Percentiles rank a stretch among this genome's conserved stretches.
Evolutionary conservation across 768 basidiomycete genomes (phyloP).

Genomic region (Boletus pseudo-olivaceus): DNA sequence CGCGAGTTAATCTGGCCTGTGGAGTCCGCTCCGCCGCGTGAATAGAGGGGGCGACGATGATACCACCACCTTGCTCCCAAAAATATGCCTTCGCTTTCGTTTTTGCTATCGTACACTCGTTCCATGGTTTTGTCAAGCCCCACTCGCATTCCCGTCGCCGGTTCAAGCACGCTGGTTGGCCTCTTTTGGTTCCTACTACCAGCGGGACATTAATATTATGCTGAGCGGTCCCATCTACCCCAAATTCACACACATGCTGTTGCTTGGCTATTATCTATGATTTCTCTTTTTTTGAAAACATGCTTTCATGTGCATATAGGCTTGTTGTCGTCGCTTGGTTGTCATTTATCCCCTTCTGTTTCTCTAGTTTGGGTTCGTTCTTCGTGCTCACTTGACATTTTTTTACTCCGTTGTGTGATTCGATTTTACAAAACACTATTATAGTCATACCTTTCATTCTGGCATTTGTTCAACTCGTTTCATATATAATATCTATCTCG

Average conservation of each 20-base stretch:
- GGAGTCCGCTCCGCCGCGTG: slow-evolving; percentile 24
- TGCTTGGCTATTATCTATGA: slow-evolving; percentile 31
- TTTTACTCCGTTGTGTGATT: slow-evolving; percentile 15
- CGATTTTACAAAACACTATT: slow-evolving; percentile 14
- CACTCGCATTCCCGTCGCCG: slow-evolving; percentile 18
- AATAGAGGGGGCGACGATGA: slow-evolving; percentile 22
- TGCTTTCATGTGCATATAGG: slow-evolving; percentile 30
- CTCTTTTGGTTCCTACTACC: slow-evolving; percentile 7
- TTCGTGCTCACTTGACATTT: slow-evolving; percentile 8
- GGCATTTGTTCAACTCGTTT: slow-evolving; percentile 21
- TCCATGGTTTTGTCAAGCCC: slow-evolving; percentile 22
- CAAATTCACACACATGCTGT: slow-evolving; percentile 14
- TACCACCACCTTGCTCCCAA: slow-evolving; percentile 9
- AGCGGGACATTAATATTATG: slow-evolving; percentile 29
- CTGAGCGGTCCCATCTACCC: slow-evolving; percentile 18
- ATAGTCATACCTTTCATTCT: slow-evolving; percentile 17
- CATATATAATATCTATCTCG: slow-evolving; percentile 33
- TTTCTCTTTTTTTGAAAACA: slow-evolving; percentile 7
- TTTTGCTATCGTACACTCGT: slow-evolving; percentile 23
- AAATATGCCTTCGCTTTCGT: slow-evolving; percentile 30
- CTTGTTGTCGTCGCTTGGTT: slow-evolving; percentile 19
- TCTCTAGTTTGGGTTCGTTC: slow-evolving; percentile 8
- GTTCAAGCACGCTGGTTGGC: slow-evolving; percentile 11
- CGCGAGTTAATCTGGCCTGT: slow-evolving; percentile 31
- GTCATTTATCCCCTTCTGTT: slow-evolving; percentile 28